Evolutionary conservation across 331 rosid genomes (phyloP), one percentile per base, ranked within the genome.

Genomic region (Dryas integrifolia): DNA sequence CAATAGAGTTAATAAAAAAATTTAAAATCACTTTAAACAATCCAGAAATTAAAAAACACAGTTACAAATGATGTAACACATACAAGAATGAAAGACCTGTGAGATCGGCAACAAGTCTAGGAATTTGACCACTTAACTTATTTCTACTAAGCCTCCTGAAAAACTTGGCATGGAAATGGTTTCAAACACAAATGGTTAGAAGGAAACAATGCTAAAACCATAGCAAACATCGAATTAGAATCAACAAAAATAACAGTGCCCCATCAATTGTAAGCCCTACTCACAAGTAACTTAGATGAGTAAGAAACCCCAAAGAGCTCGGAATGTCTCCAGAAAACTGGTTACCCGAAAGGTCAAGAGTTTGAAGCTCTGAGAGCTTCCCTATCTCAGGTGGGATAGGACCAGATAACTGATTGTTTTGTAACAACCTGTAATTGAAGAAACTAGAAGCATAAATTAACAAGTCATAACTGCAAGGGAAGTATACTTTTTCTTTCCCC

Each of bases 121-220:
- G 96, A 72, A 95, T 95, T 72, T 83, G 89, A 75, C 99, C 99
- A 45, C 78, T 76, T 70, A 95, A 86, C 57, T 84, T 85, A 82
- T 95, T 92, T 83, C 81, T 84, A 86, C 85, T 83, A 35, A 95
- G 96, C 93, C 90, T 86, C 93, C 99, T 92, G 99, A 84, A 88
- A 84, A 85, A 83, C 85, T 88, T 87, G 85, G 84, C 88, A 82
- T 80, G 73, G 52, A 67, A 85, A 70, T 70, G 68, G 72, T 73
- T 69, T 83, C 85, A 80, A 70, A 67, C 49, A 79, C 61, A 38
- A 53, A 55, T 70, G 76, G 58, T 77, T 71, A 77, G 83, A 89
- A 78, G 57, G 57, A 85, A 69, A 62, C 40, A 53, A 73, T 5
- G 60, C 44, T 51, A 69, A 65, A 78, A 41, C 56, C 51, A 51